Percentiles rank a stretch among this genome's conserved stretches.
Evolutionary conservation across 1,139 yeast genomes (phyloP).

Genomic region (Blastobotrys indianensis): DNA sequence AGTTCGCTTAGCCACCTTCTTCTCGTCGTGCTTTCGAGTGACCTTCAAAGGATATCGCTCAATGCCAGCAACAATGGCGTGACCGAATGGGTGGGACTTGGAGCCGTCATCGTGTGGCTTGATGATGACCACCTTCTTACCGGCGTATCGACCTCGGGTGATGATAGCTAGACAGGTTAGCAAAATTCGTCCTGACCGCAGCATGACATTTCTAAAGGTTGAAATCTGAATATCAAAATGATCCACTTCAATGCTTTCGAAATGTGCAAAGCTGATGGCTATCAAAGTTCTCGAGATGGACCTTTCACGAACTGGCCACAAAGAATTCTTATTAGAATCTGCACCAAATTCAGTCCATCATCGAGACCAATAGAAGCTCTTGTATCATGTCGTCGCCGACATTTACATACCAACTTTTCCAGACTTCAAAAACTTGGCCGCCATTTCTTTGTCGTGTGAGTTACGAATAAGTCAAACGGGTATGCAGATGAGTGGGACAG

Average conservation of each 20-base stretch:
- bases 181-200: background rate
- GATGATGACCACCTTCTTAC: constrained; percentile 99
- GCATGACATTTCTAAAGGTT: too few relatives aligned
- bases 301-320: background rate
- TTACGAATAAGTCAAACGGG: background rate
- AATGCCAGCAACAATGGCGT: constrained; percentile 98
- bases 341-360: constrained; percentile 14
- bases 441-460: constrained; percentile 23
- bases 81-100: constrained; percentile 98
- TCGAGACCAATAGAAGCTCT: constrained; percentile 9
- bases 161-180: constrained; percentile 67
- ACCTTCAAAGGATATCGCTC: constrained; percentile 99
- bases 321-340: background rate
- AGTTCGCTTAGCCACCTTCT: constrained; percentile 96
- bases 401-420: constrained; percentile 95
- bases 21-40: constrained; percentile 90
- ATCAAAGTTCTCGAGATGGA: constrained; percentile 5
- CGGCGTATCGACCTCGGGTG: constrained; percentile 99
- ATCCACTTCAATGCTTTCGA: too few relatives aligned
- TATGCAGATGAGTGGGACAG: background rate
- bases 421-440: constrained; percentile 92
- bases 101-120: constrained; percentile 99
- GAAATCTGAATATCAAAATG: too few relatives aligned
- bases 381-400: constrained; percentile 13
- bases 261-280: constrained; percentile 9